A percentile compares a stretch with the other conserved stretches of the same genome.
These are phyloP conservation scores for Fomitopsis betulina DNA, from an alignment of 1,284 basidiomycete genomes.

Conservation along the genomic window DNA sequence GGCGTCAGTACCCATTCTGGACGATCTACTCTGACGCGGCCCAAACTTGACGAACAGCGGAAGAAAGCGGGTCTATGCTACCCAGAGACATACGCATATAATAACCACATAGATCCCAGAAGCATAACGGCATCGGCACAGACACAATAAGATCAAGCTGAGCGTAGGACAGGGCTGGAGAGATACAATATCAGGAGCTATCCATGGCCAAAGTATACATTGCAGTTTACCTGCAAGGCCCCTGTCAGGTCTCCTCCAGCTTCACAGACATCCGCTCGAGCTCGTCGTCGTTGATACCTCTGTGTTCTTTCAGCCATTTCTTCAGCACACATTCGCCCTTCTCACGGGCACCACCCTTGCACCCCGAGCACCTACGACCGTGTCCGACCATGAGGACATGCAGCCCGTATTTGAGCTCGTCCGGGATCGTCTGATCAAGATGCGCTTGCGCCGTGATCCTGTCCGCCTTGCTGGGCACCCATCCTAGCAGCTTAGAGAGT, in stretches of 20 bases:
- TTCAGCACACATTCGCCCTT: conserved; percentile 28
- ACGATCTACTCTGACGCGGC: no score
- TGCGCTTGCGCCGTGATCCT: conserved; percentile 69
- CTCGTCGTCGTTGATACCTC: conserved; percentile 19
- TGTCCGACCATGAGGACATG: conserved; percentile 72
- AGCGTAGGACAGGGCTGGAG: no score
- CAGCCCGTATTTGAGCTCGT: conserved; percentile 63
- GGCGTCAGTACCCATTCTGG: not conserved
- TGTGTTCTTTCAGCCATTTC: conserved; percentile 24
- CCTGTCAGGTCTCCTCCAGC: not conserved
- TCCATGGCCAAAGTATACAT: no score
- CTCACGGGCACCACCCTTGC: conserved; percentile 33
- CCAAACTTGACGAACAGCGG: no score
- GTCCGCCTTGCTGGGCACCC: conserved; percentile 64
- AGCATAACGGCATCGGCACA: no score
- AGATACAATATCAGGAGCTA: no score
- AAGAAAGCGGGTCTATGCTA: no score
- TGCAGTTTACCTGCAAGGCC: no score
- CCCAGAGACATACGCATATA: no score
- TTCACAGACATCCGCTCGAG: conserved; percentile 15
- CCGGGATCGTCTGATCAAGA: conserved; percentile 59
- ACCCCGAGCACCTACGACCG: conserved; percentile 51
- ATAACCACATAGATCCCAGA: no score
- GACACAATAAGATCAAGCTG: no score
- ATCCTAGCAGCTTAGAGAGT: conserved; percentile 60